Evolutionary conservation across 208 protist species (phyloP), one percentile per base, ranked within the genome.

Genomic region (Leishmania turanica): DNA sequence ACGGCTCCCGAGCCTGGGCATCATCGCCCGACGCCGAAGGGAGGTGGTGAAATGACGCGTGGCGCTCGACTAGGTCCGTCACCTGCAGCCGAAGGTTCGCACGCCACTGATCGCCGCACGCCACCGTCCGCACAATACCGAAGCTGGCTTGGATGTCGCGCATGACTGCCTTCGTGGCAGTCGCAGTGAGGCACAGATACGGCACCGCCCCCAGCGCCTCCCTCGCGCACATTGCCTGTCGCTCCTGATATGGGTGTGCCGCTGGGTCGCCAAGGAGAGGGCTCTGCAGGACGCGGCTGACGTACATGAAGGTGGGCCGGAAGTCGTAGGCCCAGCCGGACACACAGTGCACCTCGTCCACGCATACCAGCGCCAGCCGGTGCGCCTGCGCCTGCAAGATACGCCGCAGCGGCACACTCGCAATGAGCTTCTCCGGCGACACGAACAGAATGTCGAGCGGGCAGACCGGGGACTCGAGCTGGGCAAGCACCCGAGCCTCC

Each of bases 301-400:
- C 73, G 68, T 96, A 97, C 90, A 96, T 91, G 75, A 94, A 98
- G 45, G 88, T 82, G 4, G 93, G 93, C 0, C 95, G 87, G 84
- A 99, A 99, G 81, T 99, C 98, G 83, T 99, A 98, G 8, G 96
- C 96, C 98, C 98, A 99, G 78, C 98, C 91, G 0, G 97, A 99
- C 9, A 99, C 91, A 84, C 98, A 99, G 85, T 99, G 98, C 58
- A 96, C 98, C 86, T 99, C 98, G 84, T 99, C 98, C 47, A 99
- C 84, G 87, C 95, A 98, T 19, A 98, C 79, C 75, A 98, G 89
- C 11, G 91, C 92, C 19, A 98, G 83, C 8, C 95, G 91, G 60
- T 92, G 86, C 17, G 58, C 24, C 79, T 96, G 85, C 5, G 81
- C 24, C 58, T 77, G 70, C 73, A 84, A 65, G 9, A 97, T 42